These are phyloP conservation scores for Podaxis pistillaris DNA, from an alignment of 768 basidiomycete species.

Conservation along the genomic window DNA sequence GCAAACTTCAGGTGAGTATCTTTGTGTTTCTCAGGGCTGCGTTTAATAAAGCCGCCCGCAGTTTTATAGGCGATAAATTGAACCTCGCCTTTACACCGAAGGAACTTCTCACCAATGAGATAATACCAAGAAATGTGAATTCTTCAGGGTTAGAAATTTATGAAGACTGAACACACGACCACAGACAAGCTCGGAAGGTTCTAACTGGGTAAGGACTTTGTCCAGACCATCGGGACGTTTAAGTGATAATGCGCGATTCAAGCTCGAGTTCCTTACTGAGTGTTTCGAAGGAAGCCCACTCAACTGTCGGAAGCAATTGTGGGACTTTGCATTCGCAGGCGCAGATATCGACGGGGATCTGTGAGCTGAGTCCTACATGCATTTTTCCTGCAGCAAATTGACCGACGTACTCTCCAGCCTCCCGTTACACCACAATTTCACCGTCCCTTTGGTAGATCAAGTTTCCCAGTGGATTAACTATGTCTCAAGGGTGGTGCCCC, in stretches of 20 bases:
- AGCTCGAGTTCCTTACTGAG: conserved; percentile 55
- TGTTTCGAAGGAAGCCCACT: conserved; percentile 45
- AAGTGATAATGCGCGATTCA: background rate
- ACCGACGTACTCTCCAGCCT: conserved; percentile 28
- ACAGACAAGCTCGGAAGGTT: conserved; percentile 54
- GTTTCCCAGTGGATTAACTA: conserved; percentile 48
- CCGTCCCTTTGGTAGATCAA: conserved; percentile 45
- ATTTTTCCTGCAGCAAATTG: background rate
- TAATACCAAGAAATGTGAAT: conserved; percentile 43
- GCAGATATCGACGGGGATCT: conserved; percentile 42
- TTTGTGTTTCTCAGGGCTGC: background rate
- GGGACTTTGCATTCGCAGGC: conserved; percentile 58
- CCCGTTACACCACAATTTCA: conserved; percentile 47
- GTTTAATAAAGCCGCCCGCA: conserved; percentile 16
- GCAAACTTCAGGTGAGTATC: conserved; percentile 47
- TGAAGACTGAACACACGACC: background rate
- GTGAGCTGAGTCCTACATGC: conserved; percentile 21
- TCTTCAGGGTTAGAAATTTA: background rate
- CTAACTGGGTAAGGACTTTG: conserved; percentile 42
- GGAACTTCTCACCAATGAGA: conserved; percentile 41
- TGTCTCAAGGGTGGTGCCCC: conserved; percentile 43
- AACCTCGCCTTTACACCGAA: conserved; percentile 39
- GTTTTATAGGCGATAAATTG: conserved; percentile 50
- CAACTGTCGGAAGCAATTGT: conserved; percentile 43
- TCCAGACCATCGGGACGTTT: background rate